Evolutionary conservation across 805 yeast species (phyloP), one percentile per base, ranked within the genome.

Genomic region (Vanderwaltozyma polyspora): DNA sequence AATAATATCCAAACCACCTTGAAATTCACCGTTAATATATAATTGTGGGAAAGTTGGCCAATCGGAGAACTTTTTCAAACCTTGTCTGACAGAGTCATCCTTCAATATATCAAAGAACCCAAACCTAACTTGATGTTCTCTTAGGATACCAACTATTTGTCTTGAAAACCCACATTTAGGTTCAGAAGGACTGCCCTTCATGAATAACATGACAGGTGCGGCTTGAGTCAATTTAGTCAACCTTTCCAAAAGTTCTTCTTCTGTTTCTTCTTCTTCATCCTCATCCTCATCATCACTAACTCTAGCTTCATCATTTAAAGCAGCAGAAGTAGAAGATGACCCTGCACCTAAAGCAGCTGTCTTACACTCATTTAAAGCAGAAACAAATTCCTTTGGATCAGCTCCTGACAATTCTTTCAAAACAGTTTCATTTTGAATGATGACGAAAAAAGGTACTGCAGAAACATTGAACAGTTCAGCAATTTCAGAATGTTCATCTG

Each of bases 31-130:
- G 41, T 78, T 79, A 39, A 91, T 70, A 58, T 91, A 91, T 43
- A 91, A 67, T 64, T 91, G 99, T 7, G 99, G 99, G 74, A 85
- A 91, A 12, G 99, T 91, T 37, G 99, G 99, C 99, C 99, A 91
- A 58, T 93, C 98, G 31, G 91, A 78, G 52, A 74, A 91, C 24
- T 70, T 66, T 64, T 91, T 91, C 46, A 91, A 69, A 1, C 97
- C 96, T 60, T 81, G 94, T 64, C 99, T 79, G 2, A 91, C 95
- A 1, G 82, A 67, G 57, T 85, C 94, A 62, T 91, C 99, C 58
- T 89, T 91, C 48, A 91, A 68, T 41, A 91, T 93, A 62, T 91
- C 98, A 50, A 91, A 91, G 57, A 91, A 91, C 0, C 99, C 99
- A 55, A 91, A 91, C 55, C 96, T 74, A 23, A 89, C 95, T 59